Evolutionary conservation across 1,284 basidiomycete species (phyloP).

Genomic region (Wallemia mellicola): DNA sequence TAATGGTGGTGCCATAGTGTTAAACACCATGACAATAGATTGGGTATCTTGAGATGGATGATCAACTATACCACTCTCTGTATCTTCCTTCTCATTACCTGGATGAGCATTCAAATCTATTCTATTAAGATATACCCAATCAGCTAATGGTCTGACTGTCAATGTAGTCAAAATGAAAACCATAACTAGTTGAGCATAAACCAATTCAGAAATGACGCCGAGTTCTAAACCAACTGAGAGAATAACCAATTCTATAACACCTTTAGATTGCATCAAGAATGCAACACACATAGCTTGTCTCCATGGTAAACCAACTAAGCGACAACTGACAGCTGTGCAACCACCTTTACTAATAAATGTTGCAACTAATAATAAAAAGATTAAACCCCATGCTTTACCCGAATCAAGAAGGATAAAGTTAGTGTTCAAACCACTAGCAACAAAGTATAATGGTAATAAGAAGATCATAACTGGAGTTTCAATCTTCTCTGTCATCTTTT

Average conservation of each 20-base stretch:
- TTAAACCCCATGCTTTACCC: slow-evolving; percentile 12
- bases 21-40: not conserved
- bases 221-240: slow-evolving; percentile 12
- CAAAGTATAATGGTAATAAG: slow-evolving; percentile 13
- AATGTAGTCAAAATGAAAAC: slow-evolving; percentile 5
- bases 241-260: slow-evolving; percentile 13
- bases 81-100: not conserved
- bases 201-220: slow-evolving; percentile 10
- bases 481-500: slow-evolving; percentile 12
- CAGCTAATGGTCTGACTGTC: not conserved
- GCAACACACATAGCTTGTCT: slow-evolving; percentile 11
- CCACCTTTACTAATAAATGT: slow-evolving; percentile 11
- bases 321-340: slow-evolving; percentile 11
- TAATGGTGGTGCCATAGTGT: not conserved
- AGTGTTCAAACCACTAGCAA: slow-evolving; percentile 12
- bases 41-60: not conserved
- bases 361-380: slow-evolving; percentile 10
- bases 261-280: slow-evolving; percentile 13
- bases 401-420: slow-evolving; percentile 11
- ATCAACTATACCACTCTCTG: not conserved
- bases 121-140: not conserved
- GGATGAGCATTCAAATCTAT: not conserved
- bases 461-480: slow-evolving; percentile 8
- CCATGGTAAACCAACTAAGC: slow-evolving; percentile 8
- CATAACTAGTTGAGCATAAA: slow-evolving; percentile 13